Base-by-base conservation (phyloP, 192 early-diverging fungal species). In the Coemansia sp. region DNA sequence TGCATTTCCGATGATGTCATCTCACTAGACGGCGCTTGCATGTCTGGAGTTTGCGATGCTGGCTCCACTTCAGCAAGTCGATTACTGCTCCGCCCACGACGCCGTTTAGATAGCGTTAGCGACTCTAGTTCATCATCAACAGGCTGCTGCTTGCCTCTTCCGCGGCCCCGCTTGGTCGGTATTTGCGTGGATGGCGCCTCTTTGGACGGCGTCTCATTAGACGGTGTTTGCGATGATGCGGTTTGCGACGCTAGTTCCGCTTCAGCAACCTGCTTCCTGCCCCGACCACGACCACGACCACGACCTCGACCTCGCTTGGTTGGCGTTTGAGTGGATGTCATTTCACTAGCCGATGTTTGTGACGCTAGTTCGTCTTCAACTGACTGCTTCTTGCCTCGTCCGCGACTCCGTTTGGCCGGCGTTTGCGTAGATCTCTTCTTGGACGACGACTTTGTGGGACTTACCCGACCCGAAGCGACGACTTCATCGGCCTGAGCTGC, bases 371-470 rank as follows among this genome's bases (percentile, higher is more conserved):
- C 32, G 8, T 32, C 29, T 6, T 35, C 32, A 35, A 35, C 32
- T 45, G 15, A 2, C 3, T 15, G 15, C 15, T 45, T 45, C 41
- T 45, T 45, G 41, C 41, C 41, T 12, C 41, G 41, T n/a, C 41
- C 41, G 9, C 41, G 41, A 12, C 41, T 2, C 41, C 41, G 41
- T 12, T 45, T 45, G 41, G 41, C 1, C 9, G 41, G 41, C 7
- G 41, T 45, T n/a, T 45, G 41, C 41, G 3, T 45, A n/a, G 41
- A 45, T 45, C 5, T 58, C 59, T 55, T 65, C 37, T 61, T 60
- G 59, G 15, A 21, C 15, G 56, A 12, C 27, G 51, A 8, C 38
- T 14, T 58, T 51, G 29, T 69, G 32, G 32, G 32, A 35, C 32
- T 35, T 35, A 35, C 32, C 41, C 7, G 41, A 10, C 14, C 41